Evolutionary conservation across 2,329 filamentous ascomycete species (phyloP), one percentile per base, ranked within the genome.

Genomic region (Colletotrichum viniferum): DNA sequence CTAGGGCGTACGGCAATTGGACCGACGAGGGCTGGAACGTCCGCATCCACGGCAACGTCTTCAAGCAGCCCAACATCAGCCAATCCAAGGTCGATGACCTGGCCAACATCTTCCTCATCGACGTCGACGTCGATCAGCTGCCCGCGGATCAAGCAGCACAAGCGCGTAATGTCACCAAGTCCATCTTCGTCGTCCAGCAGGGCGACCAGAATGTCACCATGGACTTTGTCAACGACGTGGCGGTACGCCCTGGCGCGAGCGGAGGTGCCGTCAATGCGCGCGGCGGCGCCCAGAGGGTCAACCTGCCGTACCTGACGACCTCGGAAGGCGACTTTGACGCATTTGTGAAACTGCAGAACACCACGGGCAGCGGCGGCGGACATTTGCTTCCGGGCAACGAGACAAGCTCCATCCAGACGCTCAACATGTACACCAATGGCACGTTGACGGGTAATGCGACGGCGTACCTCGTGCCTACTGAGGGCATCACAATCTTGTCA

Each of bases 31-130:
- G 93, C 38, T 96, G 94, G 94, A 95, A 92, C 77, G 88, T 96
- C 5, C 89, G 94, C 32, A 91, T 96, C 77, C 94, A 94, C 78
- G 94, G 94, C 78, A 95, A 95, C 80, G 92, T 96, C n/a, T 96
- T 93, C 87, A 96, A 95, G 83, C 90, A 94, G 77, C 94, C 94
- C 2, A 90, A 94, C 74, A 92, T 94, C 38, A 90, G 89, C 2
- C 87, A 91, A 78, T 85, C 87, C 38, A 94, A 91, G 78, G 85
- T 96, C 61, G 89, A 96, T 78, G 87, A 92, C 48, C 86, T 96
- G 5, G 93, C 94, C 73, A 92, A 95, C 78, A 83, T 91, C 36
- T 95, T 96, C 83, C 87, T 96, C 12, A 89, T 95, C 74, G 92
- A 89, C 65, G 91, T 90, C 7, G 88, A 88, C 70, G 89, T 95